phyloP scores from a whole-genome alignment of 2,329 filamentous ascomycete species.

The Alternaria sp. region DNA sequence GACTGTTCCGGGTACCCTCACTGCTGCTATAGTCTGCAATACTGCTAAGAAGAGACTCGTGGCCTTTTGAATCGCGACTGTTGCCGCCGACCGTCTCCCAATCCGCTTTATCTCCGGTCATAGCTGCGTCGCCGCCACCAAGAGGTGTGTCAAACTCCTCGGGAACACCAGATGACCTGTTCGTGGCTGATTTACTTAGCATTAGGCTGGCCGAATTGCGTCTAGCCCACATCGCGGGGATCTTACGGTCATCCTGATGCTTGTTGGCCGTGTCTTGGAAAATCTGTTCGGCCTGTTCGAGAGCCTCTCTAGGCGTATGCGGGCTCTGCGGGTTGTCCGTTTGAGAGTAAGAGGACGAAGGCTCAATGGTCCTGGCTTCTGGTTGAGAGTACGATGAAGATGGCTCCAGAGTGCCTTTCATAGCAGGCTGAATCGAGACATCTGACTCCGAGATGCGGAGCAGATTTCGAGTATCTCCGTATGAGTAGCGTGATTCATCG shows the following conservation, averaged over 20 bases:
- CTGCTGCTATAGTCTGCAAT: conserved; percentile 44
- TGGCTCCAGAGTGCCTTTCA: conserved; percentile 15
- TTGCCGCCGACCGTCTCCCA: conserved; percentile 44
- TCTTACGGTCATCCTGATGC: conserved; percentile 13
- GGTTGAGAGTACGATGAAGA: conserved; percentile 34
- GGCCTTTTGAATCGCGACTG: conserved; percentile 18
- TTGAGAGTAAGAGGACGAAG: conserved; percentile 40
- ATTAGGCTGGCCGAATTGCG: conserved; percentile 35
- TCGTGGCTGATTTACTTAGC: conserved; percentile 16
- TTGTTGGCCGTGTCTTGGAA: conserved; percentile 26
- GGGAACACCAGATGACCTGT: conserved; percentile 7
- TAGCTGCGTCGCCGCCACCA: conserved; percentile 2
- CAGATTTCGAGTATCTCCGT: conserved; percentile 45
- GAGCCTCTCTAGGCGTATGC: conserved; percentile 31
- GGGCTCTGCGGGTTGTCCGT: conserved; percentile 13
- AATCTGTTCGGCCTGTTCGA: conserved; percentile 40
- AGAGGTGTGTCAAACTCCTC: neutral
- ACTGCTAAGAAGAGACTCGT: conserved; percentile 33
- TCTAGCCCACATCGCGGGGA: conserved; percentile 44
- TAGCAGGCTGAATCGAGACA: neutral
- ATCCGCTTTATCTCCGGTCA: conserved; percentile 32
- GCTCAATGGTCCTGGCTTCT: conserved; percentile 13
- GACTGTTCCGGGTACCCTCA: conserved; percentile 29
- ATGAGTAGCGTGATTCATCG: conserved; percentile 38
- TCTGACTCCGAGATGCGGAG: conserved; percentile 30